These are phyloP conservation scores for Paecilomyces dactylethromorphus DNA, from an alignment of 2,329 filamentous ascomycete genomes.

Conservation along the genomic window DNA sequence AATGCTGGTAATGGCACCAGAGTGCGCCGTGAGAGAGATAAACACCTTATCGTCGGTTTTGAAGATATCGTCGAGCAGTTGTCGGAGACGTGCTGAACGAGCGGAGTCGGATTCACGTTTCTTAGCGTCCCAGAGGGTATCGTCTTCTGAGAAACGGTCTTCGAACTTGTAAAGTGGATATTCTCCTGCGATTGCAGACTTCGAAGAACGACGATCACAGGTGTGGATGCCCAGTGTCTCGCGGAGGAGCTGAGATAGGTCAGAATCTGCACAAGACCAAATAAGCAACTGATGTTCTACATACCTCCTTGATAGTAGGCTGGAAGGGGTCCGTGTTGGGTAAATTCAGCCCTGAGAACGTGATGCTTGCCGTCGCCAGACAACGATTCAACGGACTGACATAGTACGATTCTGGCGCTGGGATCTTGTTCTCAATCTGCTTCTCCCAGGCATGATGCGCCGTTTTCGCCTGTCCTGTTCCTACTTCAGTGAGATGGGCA, in stretches of 20 bases:
- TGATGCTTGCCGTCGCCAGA: conserved; percentile 49
- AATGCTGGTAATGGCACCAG: conserved; percentile 51
- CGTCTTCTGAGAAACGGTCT: conserved; percentile 46
- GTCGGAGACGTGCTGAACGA: conserved; percentile 41
- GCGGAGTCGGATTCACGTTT: conserved; percentile 43
- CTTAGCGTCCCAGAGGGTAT: conserved; percentile 46
- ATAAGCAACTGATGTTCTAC: neutral
- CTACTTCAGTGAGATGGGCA: conserved; percentile 49
- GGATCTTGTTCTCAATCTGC: conserved; percentile 43
- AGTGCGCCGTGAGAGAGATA: conserved; percentile 53
- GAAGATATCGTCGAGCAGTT: conserved; percentile 50
- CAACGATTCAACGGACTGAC: conserved; percentile 54
- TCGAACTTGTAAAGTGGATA: conserved; percentile 50
- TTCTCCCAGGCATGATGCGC: conserved; percentile 42
- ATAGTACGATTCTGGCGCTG: conserved; percentile 50
- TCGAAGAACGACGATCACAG: conserved; percentile 51
- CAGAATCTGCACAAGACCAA: neutral
- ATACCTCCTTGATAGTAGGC: conserved; percentile 52
- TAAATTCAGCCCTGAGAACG: conserved; percentile 44
- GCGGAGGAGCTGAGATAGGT: conserved; percentile 37
- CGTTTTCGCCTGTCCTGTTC: conserved; percentile 45
- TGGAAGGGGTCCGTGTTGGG: conserved; percentile 42
- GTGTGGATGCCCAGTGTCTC: conserved; percentile 57
- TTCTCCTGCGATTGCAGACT: conserved; percentile 39
- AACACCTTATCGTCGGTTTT: conserved; percentile 39